phyloP scores from a whole-genome alignment of 768 basidiomycete species.

The Roridomyces roridus region DNA sequence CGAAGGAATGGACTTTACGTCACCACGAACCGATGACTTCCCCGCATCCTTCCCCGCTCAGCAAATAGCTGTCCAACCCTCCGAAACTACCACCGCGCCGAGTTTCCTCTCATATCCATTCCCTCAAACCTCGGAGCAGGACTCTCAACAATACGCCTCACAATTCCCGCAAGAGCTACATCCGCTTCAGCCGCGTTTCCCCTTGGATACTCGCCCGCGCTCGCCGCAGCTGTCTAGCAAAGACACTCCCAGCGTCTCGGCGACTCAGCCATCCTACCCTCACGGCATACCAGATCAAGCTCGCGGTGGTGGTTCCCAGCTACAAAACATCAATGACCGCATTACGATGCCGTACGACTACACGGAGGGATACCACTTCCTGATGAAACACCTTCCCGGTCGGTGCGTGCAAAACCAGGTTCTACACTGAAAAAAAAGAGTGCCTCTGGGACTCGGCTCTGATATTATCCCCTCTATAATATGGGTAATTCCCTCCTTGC shows the following conservation, averaged over 20 bases:
- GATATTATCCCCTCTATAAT: conserved; percentile 39
- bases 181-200: conserved; percentile 59
- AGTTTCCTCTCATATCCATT: conserved; percentile 57
- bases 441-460: conserved; percentile 50
- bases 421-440: conserved; percentile 42
- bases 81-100: conserved; percentile 36
- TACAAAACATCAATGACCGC: conserved; percentile 69
- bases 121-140: conserved; percentile 35
- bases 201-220: conserved; percentile 49
- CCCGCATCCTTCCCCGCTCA: conserved; percentile 29
- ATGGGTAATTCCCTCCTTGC: conserved; percentile 22
- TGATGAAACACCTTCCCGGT: conserved; percentile 91
- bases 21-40: conserved; percentile 18
- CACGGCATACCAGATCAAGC: conserved; percentile 1
- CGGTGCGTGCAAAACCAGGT: conserved; percentile 63
- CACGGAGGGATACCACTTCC: conserved; percentile 94
- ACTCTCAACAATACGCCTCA: conserved; percentile 32
- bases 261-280: conserved; percentile 29
- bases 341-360: conserved; percentile 88
- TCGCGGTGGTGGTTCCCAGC: conserved; percentile 34
- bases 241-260: conserved; percentile 31
- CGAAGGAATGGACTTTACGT: conserved; percentile 22
- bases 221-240: conserved; percentile 43
- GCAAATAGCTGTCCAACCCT: conserved; percentile 43
- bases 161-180: conserved; percentile 41